Conservation (phyloP, 306 rosid genomes). For the Quercus berberidifolia region DNA sequence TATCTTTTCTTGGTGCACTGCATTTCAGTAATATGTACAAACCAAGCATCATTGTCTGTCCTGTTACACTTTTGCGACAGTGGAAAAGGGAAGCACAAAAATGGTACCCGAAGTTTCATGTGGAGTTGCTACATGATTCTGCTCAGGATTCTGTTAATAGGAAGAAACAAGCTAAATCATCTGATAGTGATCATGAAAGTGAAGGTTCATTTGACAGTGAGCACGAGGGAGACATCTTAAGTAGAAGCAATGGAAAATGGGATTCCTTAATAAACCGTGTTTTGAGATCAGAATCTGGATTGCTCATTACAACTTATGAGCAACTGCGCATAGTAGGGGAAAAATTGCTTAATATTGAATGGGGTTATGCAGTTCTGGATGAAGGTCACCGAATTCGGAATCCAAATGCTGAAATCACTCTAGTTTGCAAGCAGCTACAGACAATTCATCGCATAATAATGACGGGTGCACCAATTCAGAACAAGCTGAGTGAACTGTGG, state of each 20-base stretch:
- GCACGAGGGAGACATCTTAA: slow-evolving; percentile 29
- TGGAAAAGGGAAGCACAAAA: slow-evolving; percentile 93
- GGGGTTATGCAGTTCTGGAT: slow-evolving; percentile 94
- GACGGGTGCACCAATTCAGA: slow-evolving; percentile 99
- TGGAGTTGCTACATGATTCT: slow-evolving; percentile 84
- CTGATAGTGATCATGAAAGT: slow-evolving; percentile 65
- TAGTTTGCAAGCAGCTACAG: slow-evolving; percentile 92
- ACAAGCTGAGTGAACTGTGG: slow-evolving; percentile 89
- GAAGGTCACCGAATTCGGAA: slow-evolving; percentile 96
- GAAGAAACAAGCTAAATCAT: slow-evolving; percentile 58
- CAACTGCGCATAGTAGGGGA: slow-evolving; percentile 83
- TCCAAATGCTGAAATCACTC: slow-evolving; percentile 91
- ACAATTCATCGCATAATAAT: slow-evolving; percentile 91
- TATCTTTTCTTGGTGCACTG: slow-evolving; percentile 87
- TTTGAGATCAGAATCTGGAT: slow-evolving; percentile 71
- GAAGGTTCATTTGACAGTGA: slow-evolving; percentile 58
- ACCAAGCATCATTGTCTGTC: slow-evolving; percentile 89
- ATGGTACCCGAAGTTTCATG: slow-evolving; percentile 85
- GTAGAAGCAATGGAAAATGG: slow-evolving; percentile 68
- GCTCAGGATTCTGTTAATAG: slow-evolving; percentile 57
- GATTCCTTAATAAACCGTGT: slow-evolving; percentile 69
- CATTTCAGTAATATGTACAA: slow-evolving; percentile 90
- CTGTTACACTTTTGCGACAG: slow-evolving; percentile 90
- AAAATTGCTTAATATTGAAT: slow-evolving; percentile 77
- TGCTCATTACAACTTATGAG: slow-evolving; percentile 94